phyloP scores from a whole-genome alignment of 1,284 basidiomycete genomes.

The Cronartium quercuum region DNA sequence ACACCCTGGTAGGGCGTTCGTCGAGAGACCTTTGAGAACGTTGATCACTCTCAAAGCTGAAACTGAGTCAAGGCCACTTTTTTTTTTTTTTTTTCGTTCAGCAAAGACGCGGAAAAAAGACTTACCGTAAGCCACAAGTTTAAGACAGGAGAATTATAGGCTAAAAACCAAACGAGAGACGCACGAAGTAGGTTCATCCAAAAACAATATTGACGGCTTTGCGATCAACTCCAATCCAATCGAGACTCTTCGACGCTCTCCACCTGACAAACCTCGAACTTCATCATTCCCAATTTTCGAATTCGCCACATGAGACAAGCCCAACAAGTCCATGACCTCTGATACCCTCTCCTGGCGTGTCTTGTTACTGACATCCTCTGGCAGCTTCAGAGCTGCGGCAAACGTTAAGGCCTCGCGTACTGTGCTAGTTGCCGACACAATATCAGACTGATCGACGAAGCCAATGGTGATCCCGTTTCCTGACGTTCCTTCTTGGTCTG shows the following conservation, averaged over 20 bases:
- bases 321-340: neutral
- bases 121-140: no score
- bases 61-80: slow-evolving; percentile 69
- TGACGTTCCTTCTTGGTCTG: slow-evolving; percentile 8
- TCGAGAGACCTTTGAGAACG: slow-evolving; percentile 66
- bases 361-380: slow-evolving; percentile 53
- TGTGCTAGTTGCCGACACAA: slow-evolving; percentile 69
- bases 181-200: slow-evolving; percentile 43
- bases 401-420: slow-evolving; percentile 76
- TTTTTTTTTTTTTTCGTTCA: slow-evolving; percentile 19
- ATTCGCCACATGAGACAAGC: neutral
- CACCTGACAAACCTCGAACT: slow-evolving; percentile 44
- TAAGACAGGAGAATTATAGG: no score
- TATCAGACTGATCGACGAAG: slow-evolving; percentile 57
- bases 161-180: no score
- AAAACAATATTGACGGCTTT: slow-evolving; percentile 42
- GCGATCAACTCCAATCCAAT: slow-evolving; percentile 40
- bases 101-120: no score
- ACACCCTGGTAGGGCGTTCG: slow-evolving; percentile 46
- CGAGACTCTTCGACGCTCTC: slow-evolving; percentile 48
- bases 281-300: neutral
- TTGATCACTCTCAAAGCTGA: slow-evolving; percentile 71
- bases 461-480: slow-evolving; percentile 41
- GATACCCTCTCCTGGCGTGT: neutral
- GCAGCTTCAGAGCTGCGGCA: slow-evolving; percentile 71